Conservation (phyloP, 129 eudicot genomes). For the Flaveria brownii region DNA sequence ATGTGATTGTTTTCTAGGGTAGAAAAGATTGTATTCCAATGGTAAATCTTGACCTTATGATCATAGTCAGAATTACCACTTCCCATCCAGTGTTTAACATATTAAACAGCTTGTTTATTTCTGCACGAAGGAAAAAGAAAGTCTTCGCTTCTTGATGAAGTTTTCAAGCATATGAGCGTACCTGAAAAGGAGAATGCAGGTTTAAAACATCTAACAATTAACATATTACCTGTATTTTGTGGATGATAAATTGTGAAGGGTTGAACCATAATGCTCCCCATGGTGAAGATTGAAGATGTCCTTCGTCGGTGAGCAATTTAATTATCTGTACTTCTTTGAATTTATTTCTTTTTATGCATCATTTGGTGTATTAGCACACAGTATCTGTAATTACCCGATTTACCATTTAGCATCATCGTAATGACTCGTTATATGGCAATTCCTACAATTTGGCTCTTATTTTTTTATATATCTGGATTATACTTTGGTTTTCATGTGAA, state of each 20-base stretch:
- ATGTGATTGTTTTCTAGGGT: conserved; percentile 12
- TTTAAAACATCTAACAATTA: not conserved
- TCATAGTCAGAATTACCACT: not conserved
- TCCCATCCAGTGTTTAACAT: conserved; percentile 13
- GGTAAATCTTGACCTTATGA: not conserved
- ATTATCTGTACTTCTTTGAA: not conserved
- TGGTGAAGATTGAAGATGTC: not conserved
- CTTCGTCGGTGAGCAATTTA: conserved; percentile 14
- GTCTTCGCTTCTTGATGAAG: not conserved
- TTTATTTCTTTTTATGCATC: conserved; percentile 7
- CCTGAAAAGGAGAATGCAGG: not conserved
- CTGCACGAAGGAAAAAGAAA: conserved; percentile 12
- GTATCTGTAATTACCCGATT: not conserved
- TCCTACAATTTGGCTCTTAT: not conserved
- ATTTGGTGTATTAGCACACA: not conserved
- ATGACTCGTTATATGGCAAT: not conserved
- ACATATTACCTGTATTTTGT: not conserved
- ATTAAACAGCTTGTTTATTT: not conserved
- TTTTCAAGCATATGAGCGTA: not conserved
- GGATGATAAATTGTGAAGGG: conserved; percentile 17
- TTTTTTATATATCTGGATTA: not conserved
- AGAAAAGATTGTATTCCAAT: not conserved
- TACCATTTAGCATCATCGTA: not conserved
- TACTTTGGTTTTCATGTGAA: not conserved
- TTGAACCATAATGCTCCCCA: not conserved